Percentiles rank a stretch among this genome's conserved stretches.
Conservation (phyloP, 345 rosid species). For the Acer saccharum region DNA sequence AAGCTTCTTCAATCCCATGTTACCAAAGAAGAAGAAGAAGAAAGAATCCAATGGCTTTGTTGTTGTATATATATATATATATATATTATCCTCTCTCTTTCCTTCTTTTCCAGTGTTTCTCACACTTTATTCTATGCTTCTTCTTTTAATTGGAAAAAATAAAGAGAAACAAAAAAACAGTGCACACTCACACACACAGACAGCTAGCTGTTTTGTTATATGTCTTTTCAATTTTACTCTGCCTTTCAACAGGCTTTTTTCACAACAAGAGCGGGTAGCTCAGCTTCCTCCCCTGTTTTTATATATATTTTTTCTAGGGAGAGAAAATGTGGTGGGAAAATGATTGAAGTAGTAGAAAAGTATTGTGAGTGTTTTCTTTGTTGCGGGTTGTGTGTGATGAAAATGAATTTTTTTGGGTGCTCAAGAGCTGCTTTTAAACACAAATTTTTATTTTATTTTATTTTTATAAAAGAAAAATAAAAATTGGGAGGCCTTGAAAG, state of each 20-base stretch:
- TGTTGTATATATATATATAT: neutral
- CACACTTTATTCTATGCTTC: constrained; percentile 49
- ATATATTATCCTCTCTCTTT: neutral
- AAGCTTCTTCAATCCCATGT: constrained; percentile 40
- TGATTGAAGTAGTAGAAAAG: neutral
- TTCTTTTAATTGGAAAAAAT: constrained; percentile 28
- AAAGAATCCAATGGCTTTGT: constrained; percentile 29
- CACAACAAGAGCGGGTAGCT: too few relatives aligned
- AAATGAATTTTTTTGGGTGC: constrained; percentile 17
- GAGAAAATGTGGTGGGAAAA: neutral
- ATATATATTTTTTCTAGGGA: neutral
- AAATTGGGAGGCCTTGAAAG: constrained; percentile 3
- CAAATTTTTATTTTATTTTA: neutral
- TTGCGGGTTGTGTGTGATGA: constrained; percentile 17
- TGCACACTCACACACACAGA: neutral
- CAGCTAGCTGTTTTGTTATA: constrained; percentile 19
- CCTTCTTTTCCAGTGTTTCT: constrained; percentile 13
- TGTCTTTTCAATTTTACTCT: constrained; percentile 6
- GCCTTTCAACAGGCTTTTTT: neutral
- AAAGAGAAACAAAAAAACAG: constrained; percentile 6
- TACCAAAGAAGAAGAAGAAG: constrained; percentile 3
- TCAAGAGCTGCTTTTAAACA: constrained; percentile 57
- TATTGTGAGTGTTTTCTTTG: neutral
- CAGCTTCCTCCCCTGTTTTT: too few relatives aligned
- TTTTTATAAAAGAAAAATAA: neutral